Evolutionary conservation across 768 basidiomycete species (phyloP).

Genomic region (Lactarius psammicola): DNA sequence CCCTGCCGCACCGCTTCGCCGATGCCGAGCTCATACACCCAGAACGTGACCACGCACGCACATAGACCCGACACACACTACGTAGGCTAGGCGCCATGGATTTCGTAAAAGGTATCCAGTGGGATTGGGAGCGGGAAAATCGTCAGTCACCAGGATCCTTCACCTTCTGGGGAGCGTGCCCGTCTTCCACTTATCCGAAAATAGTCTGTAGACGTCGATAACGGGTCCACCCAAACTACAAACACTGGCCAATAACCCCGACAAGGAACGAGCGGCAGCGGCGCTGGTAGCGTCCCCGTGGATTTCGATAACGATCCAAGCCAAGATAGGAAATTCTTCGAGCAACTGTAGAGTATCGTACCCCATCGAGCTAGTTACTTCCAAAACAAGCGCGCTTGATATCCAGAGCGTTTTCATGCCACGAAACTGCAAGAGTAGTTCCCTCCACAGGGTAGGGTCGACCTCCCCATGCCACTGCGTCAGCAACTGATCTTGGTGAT

Average conservation of each 20-base stretch:
- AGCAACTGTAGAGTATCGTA: not conserved
- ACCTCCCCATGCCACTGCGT: not conserved
- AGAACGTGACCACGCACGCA: too few relatives aligned
- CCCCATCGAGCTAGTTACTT: not conserved
- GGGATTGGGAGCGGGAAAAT: not conserved
- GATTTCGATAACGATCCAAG: constrained; percentile 6
- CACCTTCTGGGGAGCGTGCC: not conserved
- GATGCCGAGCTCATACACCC: constrained; percentile 13
- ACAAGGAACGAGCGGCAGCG: not conserved
- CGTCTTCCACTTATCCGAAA: constrained; percentile 7
- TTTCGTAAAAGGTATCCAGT: too few relatives aligned
- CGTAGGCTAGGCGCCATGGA: too few relatives aligned
- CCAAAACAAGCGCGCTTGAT: constrained; percentile 8
- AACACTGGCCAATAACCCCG: not conserved
- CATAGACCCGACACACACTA: too few relatives aligned
- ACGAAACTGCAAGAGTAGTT: not conserved
- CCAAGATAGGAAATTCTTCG: not conserved
- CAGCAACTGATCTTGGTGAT: constrained; percentile 2
- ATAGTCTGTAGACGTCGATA: constrained; percentile 4
- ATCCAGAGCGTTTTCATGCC: constrained; percentile 11
- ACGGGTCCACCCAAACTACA: not conserved
- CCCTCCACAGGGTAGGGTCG: not conserved
- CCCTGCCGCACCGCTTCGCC: constrained; percentile 21
- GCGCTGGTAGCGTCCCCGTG: not conserved
- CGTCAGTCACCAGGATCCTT: not conserved